Evolutionary conservation across 352 stramenopile genomes (phyloP), one percentile per base, ranked within the genome.

Genomic region (Labyrinthula sp.): DNA sequence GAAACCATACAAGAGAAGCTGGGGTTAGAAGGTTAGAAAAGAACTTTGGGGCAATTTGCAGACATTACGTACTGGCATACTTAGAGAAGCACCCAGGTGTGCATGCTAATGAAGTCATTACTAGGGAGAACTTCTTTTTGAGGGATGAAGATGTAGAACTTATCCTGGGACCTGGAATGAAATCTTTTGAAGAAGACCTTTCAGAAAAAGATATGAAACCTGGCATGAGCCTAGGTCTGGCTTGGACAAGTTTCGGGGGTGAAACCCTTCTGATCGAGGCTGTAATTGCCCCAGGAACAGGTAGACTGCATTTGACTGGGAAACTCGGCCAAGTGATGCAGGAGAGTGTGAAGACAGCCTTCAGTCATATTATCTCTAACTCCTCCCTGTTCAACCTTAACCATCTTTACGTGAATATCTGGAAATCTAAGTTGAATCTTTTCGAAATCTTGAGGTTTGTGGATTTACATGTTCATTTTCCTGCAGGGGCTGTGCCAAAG

Each of bases 391-490:
- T 14, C 23, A 38, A 54, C 22, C 23, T 54, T 3, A 38, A 15
- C 29, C 14, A 37, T 17, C 18, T 28, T 14, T 6, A 20, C n/a
- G n/a, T 50, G 3, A 18, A 21, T 12, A 20, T 14, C 12, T 7
- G 15, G 29, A 2, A 36, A 28, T n/a, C 29, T 10, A 20, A 57
- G 10, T 28, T 47, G 26, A 35, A 52, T 23, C 23, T 52, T 23
- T 35, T 40, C 17, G 14, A 46, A 1, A 38, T 30, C 9, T 24
- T 52, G 24, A 45, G 31, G 1, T 26, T 22, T 12, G 43, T 64
- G 3, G 71, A 76, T 38, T 60, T 89, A 3, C 75, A 89, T 43
- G 59, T 87, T 2, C 75, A 87, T 46, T 81, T 89, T 26, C 76
- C 77, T 0, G 73, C 82, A 57, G 77, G 73, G 29, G 77, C 73